Percentiles rank a stretch among this genome's conserved stretches.
Conservation (phyloP, 179 eudicot species). For the Gypsophila paniculata region DNA sequence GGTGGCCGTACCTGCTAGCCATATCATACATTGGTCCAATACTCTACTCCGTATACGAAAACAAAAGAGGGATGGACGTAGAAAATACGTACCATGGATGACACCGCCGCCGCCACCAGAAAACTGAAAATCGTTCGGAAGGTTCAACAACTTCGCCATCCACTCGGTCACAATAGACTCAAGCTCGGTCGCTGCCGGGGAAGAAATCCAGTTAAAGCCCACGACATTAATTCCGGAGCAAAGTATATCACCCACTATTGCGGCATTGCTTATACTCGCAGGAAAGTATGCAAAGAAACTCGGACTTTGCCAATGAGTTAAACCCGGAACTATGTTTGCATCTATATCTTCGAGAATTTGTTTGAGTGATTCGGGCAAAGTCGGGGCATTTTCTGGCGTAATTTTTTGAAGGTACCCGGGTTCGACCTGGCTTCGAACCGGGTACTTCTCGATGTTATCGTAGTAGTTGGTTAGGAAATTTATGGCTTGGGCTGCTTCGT, state of each 20-base stretch:
- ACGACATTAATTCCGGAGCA: constrained; percentile 26
- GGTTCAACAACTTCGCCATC: constrained; percentile 27
- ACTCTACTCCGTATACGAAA: too few relatives aligned
- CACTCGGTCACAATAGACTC: constrained; percentile 33
- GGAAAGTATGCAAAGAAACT: constrained; percentile 34
- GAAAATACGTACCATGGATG: constrained; percentile 25
- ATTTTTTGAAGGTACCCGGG: constrained; percentile 22
- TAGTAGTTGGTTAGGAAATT: constrained; percentile 26
- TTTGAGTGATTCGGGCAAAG: constrained; percentile 16
- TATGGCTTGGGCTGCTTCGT: constrained; percentile 11
- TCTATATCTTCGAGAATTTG: constrained; percentile 20
- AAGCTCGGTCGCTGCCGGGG: constrained; percentile 35
- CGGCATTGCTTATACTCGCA: constrained; percentile 30
- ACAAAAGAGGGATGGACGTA: too few relatives aligned
- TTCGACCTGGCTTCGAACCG: constrained; percentile 28
- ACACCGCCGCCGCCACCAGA: constrained; percentile 27
- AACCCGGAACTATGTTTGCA: constrained; percentile 24
- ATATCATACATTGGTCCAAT: too few relatives aligned
- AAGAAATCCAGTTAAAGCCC: constrained; percentile 33
- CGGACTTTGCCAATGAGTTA: constrained; percentile 38
- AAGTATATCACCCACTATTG: constrained; percentile 26
- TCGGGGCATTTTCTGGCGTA: constrained; percentile 20
- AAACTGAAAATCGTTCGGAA: constrained; percentile 26
- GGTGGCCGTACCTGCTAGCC: too few relatives aligned
- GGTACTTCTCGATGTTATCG: constrained; percentile 22